These are phyloP conservation scores for Echium plantagineum DNA, from an alignment of 257 asterid genomes.

Conservation along the genomic window DNA sequence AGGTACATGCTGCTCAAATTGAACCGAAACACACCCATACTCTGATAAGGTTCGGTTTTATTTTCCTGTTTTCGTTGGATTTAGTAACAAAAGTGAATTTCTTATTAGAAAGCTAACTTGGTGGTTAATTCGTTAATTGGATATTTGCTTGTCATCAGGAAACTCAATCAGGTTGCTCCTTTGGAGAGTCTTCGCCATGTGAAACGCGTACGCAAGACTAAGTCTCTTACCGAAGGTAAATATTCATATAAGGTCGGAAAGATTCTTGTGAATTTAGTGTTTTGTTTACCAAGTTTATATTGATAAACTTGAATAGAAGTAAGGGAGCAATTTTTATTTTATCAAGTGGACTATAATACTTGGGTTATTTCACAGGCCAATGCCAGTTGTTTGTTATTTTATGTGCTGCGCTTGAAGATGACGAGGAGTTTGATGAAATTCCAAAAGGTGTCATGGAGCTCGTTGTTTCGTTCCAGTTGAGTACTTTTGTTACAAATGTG, in stretches of 20 bases:
- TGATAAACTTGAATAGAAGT: background rate
- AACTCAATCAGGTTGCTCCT: constrained; percentile 64
- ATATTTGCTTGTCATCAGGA: constrained; percentile 29
- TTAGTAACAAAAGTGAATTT: background rate
- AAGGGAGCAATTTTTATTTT: background rate
- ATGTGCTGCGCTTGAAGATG: constrained; percentile 37
- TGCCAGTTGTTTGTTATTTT: constrained; percentile 48
- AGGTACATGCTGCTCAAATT: constrained; percentile 51
- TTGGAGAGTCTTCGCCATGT: constrained; percentile 87
- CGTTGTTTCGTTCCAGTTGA: constrained; percentile 72
- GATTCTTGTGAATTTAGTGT: no score
- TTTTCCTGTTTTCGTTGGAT: background rate
- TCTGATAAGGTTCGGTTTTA: constrained; percentile 45
- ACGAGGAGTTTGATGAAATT: constrained; percentile 25
- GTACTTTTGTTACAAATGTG: constrained; percentile 77
- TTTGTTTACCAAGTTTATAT: no score
- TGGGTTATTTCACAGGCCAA: constrained; percentile 39
- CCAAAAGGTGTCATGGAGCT: constrained; percentile 53
- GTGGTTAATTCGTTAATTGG: background rate
- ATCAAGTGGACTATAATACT: constrained; percentile 9
- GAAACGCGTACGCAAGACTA: constrained; percentile 54
- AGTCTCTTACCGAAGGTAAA: constrained; percentile 48
- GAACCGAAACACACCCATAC: constrained; percentile 63
- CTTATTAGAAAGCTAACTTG: no score
- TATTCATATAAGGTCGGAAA: background rate